Evolutionary conservation across 805 yeast genomes (phyloP).

Genomic region (Saccharomycopsis sp.): DNA sequence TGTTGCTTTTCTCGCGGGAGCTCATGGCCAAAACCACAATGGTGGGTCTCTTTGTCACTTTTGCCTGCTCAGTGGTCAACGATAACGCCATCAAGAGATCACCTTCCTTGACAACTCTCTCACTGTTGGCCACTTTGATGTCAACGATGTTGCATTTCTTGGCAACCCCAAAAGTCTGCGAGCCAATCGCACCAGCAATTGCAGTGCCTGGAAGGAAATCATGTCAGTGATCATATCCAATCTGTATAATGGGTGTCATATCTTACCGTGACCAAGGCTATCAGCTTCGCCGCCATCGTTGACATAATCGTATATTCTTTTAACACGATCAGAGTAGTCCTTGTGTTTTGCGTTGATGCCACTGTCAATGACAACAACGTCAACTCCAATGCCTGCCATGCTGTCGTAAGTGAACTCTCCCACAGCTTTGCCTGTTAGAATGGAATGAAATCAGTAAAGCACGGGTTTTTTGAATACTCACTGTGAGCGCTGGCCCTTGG

Average conservation of each 20-base stretch:
- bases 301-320: constrained; percentile 38
- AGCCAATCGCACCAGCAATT: constrained; percentile 46
- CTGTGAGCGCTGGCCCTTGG: too few species aligned
- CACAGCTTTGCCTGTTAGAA: constrained; percentile 23
- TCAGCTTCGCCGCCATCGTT: constrained; percentile 27
- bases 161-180: constrained; percentile 44
- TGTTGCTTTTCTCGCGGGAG: constrained; percentile 29
- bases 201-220: constrained; percentile 39
- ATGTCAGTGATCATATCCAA: neutral
- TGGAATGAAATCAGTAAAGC: too few species aligned
- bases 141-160: constrained; percentile 37
- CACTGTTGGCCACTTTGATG: constrained; percentile 33
- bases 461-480: too few species aligned
- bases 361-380: constrained; percentile 47
- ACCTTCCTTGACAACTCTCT: constrained; percentile 31
- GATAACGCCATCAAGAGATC: constrained; percentile 29
- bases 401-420: constrained; percentile 33
- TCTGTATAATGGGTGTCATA: constrained; percentile 22
- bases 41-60: constrained; percentile 30
- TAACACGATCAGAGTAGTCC: constrained; percentile 50
- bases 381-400: constrained; percentile 47
- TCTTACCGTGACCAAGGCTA: constrained; percentile 24
- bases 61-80: constrained; percentile 24
- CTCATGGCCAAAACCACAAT: constrained; percentile 28
- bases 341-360: constrained; percentile 45